phyloP scores from a whole-genome alignment of 2,329 filamentous ascomycete species.

The Penicillium sp. region DNA sequence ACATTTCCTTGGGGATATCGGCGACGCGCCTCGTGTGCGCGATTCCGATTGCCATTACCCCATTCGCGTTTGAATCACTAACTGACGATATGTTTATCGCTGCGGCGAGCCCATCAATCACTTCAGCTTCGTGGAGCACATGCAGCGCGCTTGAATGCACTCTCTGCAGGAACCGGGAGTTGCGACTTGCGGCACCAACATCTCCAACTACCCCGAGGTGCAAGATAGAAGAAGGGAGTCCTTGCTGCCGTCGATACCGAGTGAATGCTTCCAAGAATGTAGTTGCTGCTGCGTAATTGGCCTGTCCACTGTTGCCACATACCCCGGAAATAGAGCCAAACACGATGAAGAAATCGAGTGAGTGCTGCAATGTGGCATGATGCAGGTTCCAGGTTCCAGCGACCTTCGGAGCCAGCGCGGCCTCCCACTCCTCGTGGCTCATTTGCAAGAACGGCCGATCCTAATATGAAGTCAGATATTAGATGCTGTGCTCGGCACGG shows the following conservation, averaged over 20 bases:
- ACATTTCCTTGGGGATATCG: not conserved
- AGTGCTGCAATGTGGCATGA: conserved; percentile 2
- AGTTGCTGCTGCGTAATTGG: conserved; percentile 40
- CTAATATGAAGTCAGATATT: not conserved
- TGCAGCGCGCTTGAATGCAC: conserved; percentile 8
- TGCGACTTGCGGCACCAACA: conserved; percentile 22
- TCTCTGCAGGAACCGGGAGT: conserved; percentile 13
- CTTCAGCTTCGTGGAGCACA: not conserved
- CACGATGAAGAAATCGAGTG: conserved; percentile 27
- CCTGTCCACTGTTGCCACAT: conserved; percentile 39
- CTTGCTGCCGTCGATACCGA: conserved; percentile 20
- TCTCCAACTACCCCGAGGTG: conserved; percentile 27
- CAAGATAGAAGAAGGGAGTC: conserved; percentile 22
- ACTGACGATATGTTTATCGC: not conserved
- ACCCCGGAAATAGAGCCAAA: conserved; percentile 34
- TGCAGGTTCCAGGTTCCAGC: conserved; percentile 32
- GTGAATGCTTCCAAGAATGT: conserved; percentile 33
- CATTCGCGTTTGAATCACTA: not conserved
- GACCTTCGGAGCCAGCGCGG: conserved; percentile 35
- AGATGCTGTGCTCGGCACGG: too few species aligned
- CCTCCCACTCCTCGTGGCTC: conserved; percentile 32
- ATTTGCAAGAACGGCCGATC: conserved; percentile 31
- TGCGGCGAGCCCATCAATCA: not conserved
- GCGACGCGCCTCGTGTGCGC: not conserved
- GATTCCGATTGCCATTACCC: not conserved